Base-by-base conservation (phyloP, 2,329 filamentous ascomycete genomes). In the Grosmannia serpens region DNA sequence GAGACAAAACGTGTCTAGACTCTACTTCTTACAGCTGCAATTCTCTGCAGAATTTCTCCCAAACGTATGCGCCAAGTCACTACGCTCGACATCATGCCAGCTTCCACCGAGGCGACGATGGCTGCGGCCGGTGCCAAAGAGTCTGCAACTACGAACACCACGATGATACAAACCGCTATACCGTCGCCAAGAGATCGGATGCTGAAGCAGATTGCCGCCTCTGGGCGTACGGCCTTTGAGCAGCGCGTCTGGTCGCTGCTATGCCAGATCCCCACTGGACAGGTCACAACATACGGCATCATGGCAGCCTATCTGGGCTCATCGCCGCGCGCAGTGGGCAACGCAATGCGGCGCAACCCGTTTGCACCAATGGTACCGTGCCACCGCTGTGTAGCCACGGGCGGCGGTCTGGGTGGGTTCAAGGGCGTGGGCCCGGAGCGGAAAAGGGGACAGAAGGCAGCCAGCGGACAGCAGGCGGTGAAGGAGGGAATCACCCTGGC, bases 341-440 rank as follows among this genome's bases (percentile, higher is more conserved):
- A 88, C 60, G 88, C 88, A 1, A 76, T 95, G 67, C 80, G 87
- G 22, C 75, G 79, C 11, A 95, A 95, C 68, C 89, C 89, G 0
- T 95, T 92, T 66, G 89, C 90, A 17, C 89, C 90, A 0, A 79
- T 82, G 38, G 86, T 92, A 5, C 90, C 89, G 1, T 95, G 89
- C 62, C 89, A 95, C 70, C 80, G 90, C 11, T 86, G 92, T 26
- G 81, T 95, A 53, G 87, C 88, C 7, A 85, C 83, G 47, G 85
- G 85, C 56, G 85, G 88, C 15, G 76, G 77, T n/a, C 70, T 90
- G 26, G 87, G 87, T 49, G 86, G 86, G 0, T 89, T 88, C 74
- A 83, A 85, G 70, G 86, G 86, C 3, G 78, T 82, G 63, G 84
- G 82, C 76, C 78, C 83, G 4, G 77, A 77, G 58, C 76, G 80